Percentiles rank a stretch among this genome's conserved stretches.
Evolutionary conservation across 148 eudicot genomes (phyloP).

Genomic region (Fagopyrum esculentum): DNA sequence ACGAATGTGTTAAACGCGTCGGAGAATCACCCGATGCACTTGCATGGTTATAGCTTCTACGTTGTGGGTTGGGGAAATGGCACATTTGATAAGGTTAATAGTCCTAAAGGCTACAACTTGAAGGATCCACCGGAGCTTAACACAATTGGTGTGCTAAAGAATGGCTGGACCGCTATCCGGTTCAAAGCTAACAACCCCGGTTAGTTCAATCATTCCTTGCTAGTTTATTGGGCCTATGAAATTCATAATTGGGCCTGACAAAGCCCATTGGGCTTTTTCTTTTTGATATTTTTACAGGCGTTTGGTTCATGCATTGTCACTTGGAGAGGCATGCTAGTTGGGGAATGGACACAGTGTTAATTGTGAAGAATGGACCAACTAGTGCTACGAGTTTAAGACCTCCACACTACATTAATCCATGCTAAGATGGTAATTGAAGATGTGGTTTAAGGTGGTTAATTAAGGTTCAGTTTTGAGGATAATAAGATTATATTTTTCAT

Average conservation of each 20-base stretch:
- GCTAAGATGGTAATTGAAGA: not conserved
- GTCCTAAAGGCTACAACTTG: constrained; percentile 7
- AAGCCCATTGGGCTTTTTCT: not conserved
- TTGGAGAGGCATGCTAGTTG: constrained; percentile 8
- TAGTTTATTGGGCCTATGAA: no score
- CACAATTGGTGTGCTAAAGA: not conserved
- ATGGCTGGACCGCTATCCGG: constrained; percentile 10
- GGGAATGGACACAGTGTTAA: constrained; percentile 14
- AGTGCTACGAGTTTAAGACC: constrained; percentile 7
- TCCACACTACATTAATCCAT: constrained; percentile 13
- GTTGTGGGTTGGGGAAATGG: constrained; percentile 3
- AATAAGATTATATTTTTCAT: no score
- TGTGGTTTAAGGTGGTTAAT: no score
- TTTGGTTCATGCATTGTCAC: constrained; percentile 19
- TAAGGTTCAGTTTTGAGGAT: no score
- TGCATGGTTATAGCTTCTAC: constrained; percentile 12
- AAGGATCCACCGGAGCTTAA: constrained; percentile 10
- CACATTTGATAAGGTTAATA: not conserved
- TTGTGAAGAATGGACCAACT: constrained; percentile 12
- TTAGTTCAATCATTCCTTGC: not conserved
- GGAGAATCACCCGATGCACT: not conserved
- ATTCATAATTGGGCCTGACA: no score
- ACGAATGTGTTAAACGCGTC: not conserved
- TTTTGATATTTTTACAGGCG: not conserved
- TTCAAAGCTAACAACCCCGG: constrained; percentile 14